Base-by-base conservation (phyloP, 495 filamentous ascomycete species). In the Staphylotrichum tortipilum region DNA sequence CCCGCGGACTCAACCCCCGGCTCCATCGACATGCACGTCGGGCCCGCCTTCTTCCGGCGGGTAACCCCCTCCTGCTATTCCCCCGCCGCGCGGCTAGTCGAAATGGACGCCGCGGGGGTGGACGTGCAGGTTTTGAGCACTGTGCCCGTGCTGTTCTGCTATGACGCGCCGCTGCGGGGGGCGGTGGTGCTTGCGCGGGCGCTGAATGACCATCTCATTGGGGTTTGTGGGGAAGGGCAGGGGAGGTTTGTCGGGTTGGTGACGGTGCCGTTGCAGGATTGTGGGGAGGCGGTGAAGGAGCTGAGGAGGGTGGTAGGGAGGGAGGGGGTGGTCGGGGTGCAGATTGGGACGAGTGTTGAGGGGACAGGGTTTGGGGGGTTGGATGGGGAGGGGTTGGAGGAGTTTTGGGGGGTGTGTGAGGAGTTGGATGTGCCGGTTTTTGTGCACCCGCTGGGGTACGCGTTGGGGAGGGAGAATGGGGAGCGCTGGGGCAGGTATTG, bases 261-360 rank as follows among this genome's bases (percentile, higher is more conserved):
- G 7, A 60, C 57, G 11, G 49, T 63, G 45, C 64, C 70, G 6
- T 55, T 88, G 23, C 56, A 61, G 36, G 68, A 78, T 40, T 64
- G 86, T 0, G 68, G 70, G 9, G 74, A 75, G 4, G 84, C 85
- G 4, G 72, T 79, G n/a, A 75, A 71, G 8, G 69, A 88, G 24
- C 60, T 89, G 9, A 79, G 85, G 61, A 43, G 60, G n/a, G 4
- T 55, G 1, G 29, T n/a, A 15, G 11, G 29, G 14, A 14, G 48
- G 29, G 21, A 18, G 2, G 54, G 50, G 6, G 49, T 63, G 42
- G 45, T 42, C 12, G 60, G 60, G 14, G 52, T 63, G 31, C 60
- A 63, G 45, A 54, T 63, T 44, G 60, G 60, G 28, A 60, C 51
- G 21, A 56, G 51, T 29, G 44, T 56, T 19, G 47, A 49, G 36